phyloP scores from a whole-genome alignment of 2,329 filamentous ascomycete species.

The Fusarium abutilonis region DNA sequence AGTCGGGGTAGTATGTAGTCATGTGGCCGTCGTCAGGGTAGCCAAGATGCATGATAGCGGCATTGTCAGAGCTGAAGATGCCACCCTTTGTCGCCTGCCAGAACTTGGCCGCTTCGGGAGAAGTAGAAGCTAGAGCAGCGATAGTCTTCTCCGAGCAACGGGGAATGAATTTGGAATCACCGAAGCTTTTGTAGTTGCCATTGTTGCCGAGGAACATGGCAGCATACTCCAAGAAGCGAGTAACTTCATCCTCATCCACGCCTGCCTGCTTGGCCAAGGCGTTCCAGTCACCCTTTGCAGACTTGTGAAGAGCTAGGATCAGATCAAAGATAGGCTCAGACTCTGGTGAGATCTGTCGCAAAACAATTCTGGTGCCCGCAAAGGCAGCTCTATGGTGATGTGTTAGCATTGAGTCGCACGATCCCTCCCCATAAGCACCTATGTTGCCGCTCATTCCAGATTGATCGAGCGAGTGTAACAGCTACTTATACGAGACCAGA shows the following conservation, averaged over 20 bases:
- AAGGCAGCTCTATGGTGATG: slow-evolving; percentile 71
- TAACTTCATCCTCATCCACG: slow-evolving; percentile 70
- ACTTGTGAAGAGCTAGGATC: slow-evolving; percentile 76
- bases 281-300: slow-evolving; percentile 75
- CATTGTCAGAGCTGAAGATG: slow-evolving; percentile 74
- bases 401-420: slow-evolving; percentile 18
- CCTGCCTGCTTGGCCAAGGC: slow-evolving; percentile 70
- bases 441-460: slow-evolving; percentile 18
- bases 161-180: slow-evolving; percentile 85
- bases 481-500: background rate
- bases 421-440: slow-evolving; percentile 13
- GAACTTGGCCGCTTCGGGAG: slow-evolving; percentile 68
- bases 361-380: slow-evolving; percentile 78
- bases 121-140: slow-evolving; percentile 69
- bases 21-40: slow-evolving; percentile 79
- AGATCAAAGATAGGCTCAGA: slow-evolving; percentile 84
- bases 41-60: slow-evolving; percentile 77
- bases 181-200: slow-evolving; percentile 89
- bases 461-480: background rate
- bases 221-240: slow-evolving; percentile 78
- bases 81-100: slow-evolving; percentile 75
- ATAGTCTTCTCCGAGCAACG: slow-evolving; percentile 72
- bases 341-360: slow-evolving; percentile 84
- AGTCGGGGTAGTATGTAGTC: slow-evolving; percentile 85
- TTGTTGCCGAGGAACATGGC: slow-evolving; percentile 82